Evolutionary conservation across 805 yeast species (phyloP).

Genomic region (Teunomyces lycoperdinae): DNA sequence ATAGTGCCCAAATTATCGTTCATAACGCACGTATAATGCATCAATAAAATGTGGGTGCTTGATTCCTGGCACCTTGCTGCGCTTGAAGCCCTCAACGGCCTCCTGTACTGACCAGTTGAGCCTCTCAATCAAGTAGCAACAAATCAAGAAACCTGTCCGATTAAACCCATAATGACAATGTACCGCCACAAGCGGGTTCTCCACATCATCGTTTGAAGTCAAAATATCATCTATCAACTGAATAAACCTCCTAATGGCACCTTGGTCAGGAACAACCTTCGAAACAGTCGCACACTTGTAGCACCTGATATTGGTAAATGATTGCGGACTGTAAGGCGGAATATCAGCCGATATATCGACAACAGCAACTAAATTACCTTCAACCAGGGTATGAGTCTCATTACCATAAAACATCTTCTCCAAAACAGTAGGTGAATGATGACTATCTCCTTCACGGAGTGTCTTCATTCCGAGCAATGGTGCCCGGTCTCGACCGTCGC

Average conservation of each 20-base stretch:
- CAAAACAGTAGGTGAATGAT: conserved; percentile 56
- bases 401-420: conserved; percentile 46
- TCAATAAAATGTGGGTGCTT: conserved; percentile 76
- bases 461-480: conserved; percentile 74
- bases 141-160: conserved; percentile 71
- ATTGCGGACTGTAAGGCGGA: conserved; percentile 67
- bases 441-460: conserved; percentile 57
- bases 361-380: conserved; percentile 49
- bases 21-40: conserved; percentile 65
- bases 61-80: conserved; percentile 66
- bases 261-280: conserved; percentile 66
- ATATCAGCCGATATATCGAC: conserved; percentile 68
- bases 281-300: conserved; percentile 76
- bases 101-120: conserved; percentile 59
- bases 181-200: conserved; percentile 50
- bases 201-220: conserved; percentile 13
- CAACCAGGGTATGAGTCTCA: conserved; percentile 16
- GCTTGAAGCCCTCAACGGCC: conserved; percentile 57
- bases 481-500: conserved; percentile 31
- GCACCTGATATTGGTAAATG: conserved; percentile 54
- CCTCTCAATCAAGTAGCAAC: conserved; percentile 63
- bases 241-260: conserved; percentile 56
- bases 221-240: conserved; percentile 50
- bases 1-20: conserved; percentile 11
- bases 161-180: conserved; percentile 85